Conservation (phyloP, 2,329 filamentous ascomycete species). For the Fusarium duplospermum region DNA sequence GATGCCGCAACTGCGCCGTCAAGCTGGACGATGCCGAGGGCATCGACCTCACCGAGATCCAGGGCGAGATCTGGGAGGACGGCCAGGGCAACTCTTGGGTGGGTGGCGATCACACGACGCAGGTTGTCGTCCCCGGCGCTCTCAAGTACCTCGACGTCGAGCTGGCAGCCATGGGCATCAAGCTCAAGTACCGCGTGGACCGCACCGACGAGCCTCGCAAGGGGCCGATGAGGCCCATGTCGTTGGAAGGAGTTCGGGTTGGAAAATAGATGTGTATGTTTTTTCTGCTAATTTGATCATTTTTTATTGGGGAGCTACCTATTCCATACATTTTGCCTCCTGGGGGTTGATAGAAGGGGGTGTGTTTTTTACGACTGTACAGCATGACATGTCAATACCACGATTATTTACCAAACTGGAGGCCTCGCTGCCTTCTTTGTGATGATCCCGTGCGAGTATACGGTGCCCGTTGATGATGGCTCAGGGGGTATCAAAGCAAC, state of each 20-base stretch:
- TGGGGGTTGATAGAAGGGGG: conserved; percentile 2
- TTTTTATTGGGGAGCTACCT: conserved; percentile 31
- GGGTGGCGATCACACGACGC: conserved; percentile 89
- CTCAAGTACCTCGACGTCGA: conserved; percentile 95
- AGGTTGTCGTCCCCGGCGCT: conserved; percentile 93
- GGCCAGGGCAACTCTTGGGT: conserved; percentile 85
- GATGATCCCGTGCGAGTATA: not conserved
- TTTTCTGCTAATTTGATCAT: conserved; percentile 25
- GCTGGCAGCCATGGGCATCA: conserved; percentile 94
- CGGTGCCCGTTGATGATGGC: not conserved
- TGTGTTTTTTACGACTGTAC: conserved; percentile 28
- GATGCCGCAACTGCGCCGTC: conserved; percentile 82
- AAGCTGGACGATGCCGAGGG: conserved; percentile 69
- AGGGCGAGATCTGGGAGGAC: conserved; percentile 92
- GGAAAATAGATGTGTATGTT: conserved; percentile 41
- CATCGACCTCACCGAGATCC: conserved; percentile 64
- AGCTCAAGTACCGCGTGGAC: conserved; percentile 82
- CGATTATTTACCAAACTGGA: conserved; percentile 21
- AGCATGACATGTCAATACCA: conserved; percentile 37
- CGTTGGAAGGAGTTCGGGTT: conserved; percentile 44
- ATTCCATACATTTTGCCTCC: conserved; percentile 11
- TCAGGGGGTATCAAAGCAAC: not conserved
- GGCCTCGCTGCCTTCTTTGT: not conserved
- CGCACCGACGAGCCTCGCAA: conserved; percentile 73
- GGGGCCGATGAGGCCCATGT: conserved; percentile 59